Conservation (phyloP, 345 rosid genomes). For the Corchorus capsularis region DNA sequence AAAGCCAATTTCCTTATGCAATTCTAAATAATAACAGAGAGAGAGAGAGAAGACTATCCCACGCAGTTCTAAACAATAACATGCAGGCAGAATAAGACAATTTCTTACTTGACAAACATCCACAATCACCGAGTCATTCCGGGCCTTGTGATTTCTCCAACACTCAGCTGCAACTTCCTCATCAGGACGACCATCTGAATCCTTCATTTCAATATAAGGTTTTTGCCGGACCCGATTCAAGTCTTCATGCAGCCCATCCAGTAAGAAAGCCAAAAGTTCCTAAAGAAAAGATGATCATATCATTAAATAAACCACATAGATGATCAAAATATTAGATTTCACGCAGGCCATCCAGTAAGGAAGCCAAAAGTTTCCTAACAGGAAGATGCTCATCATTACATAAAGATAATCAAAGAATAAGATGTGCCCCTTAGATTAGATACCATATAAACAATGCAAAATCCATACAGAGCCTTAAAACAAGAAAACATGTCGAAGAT, state of each 20-base stretch:
- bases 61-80: constrained; percentile 7
- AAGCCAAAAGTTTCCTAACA: too few relatives aligned
- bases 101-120: constrained; percentile 84
- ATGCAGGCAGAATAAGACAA: constrained; percentile 19
- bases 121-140: constrained; percentile 96
- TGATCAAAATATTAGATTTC: not conserved
- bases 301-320: constrained; percentile 12
- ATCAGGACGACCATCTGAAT: constrained; percentile 76
- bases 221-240: constrained; percentile 85
- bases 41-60: not conserved
- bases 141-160: constrained; percentile 90
- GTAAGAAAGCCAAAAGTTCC: constrained; percentile 91
- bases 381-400: too few relatives aligned
- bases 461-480: not conserved
- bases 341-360: too few relatives aligned
- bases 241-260: constrained; percentile 97
- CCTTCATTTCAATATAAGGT: constrained; percentile 88
- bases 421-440: too few relatives aligned
- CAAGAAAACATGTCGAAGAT: not conserved
- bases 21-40: not conserved
- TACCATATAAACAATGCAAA: not conserved
- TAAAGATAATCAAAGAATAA: too few relatives aligned
- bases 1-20: not conserved
- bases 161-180: constrained; percentile 85
- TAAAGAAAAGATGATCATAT: constrained; percentile 22